Evolutionary conservation across 2,329 filamentous ascomycete species (phyloP).

Genomic region (Simplicillium sp.): DNA sequence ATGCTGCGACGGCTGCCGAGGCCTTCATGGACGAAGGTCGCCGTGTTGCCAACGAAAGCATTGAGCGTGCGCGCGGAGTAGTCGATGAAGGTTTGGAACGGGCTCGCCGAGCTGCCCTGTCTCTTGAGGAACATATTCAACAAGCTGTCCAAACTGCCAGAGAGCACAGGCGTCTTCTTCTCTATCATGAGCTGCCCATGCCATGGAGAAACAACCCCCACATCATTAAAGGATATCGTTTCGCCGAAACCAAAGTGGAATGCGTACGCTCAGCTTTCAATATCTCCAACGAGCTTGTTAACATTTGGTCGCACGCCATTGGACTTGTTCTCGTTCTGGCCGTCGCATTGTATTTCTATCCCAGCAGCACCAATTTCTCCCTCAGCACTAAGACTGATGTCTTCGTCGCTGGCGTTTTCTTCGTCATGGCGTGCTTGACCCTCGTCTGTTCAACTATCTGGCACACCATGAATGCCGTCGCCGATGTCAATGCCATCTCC

Average conservation of each 20-base stretch:
- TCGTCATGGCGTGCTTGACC: slow-evolving; percentile 91
- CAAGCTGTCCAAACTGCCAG: slow-evolving; percentile 60
- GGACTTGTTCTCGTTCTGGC: slow-evolving; percentile 81
- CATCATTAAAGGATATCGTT: slow-evolving; percentile 85
- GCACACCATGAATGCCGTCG: slow-evolving; percentile 98
- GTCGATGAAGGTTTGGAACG: slow-evolving; percentile 74
- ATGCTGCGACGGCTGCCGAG: slow-evolving; percentile 55
- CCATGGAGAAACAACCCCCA: slow-evolving; percentile 96
- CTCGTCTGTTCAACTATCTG: slow-evolving; percentile 91
- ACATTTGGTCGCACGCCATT: slow-evolving; percentile 94
- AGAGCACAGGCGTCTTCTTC: slow-evolving; percentile 71
- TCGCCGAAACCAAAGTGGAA: slow-evolving; percentile 82
- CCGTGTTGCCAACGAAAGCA: slow-evolving; percentile 69
- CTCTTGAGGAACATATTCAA: slow-evolving; percentile 76
- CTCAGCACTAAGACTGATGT: slow-evolving; percentile 82
- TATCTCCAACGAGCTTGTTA: slow-evolving; percentile 87
- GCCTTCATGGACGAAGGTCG: slow-evolving; percentile 69
- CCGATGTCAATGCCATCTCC: slow-evolving; percentile 80
- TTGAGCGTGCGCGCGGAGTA: slow-evolving; percentile 65
- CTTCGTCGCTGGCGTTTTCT: slow-evolving; percentile 86
- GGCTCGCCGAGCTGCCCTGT: slow-evolving; percentile 72
- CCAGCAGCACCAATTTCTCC: slow-evolving; percentile 75
- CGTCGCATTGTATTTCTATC: slow-evolving; percentile 94
- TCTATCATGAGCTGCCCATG: slow-evolving; percentile 80
- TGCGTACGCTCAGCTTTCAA: slow-evolving; percentile 77